Conservation (phyloP, 176 grass and related monocot species). For the Elymus sibiricus region DNA sequence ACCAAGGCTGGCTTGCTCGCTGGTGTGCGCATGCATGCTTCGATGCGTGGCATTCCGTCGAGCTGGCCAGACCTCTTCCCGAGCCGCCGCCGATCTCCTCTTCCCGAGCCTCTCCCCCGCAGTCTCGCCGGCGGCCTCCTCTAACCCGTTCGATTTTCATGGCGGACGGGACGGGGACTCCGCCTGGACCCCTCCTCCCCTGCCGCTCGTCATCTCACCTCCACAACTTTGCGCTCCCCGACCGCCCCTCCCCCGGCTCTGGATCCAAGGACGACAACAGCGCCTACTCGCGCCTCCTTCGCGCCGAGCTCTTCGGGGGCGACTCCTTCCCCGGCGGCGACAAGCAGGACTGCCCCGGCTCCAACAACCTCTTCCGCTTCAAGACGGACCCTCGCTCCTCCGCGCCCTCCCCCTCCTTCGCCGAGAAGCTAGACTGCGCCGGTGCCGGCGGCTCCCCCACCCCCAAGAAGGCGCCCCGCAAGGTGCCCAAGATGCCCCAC, state of each 20-base stretch:
- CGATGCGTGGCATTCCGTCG: too few relatives aligned
- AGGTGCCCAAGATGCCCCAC: constrained; percentile 96
- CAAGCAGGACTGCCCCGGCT: constrained; percentile 52
- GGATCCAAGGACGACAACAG: constrained; percentile 31
- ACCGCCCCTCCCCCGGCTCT: constrained; percentile 28
- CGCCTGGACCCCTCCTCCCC: too few relatives aligned
- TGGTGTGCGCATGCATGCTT: too few relatives aligned
- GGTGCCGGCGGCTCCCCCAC: constrained; percentile 25
- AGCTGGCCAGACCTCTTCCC: too few relatives aligned
- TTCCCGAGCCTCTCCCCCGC: too few relatives aligned
- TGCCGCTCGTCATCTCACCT: constrained; percentile 92
- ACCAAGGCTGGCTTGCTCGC: too few relatives aligned
- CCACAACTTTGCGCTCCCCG: constrained; percentile 74
- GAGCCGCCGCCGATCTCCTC: too few relatives aligned
- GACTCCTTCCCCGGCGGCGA: constrained; percentile 27
- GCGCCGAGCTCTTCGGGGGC: constrained; percentile 76
- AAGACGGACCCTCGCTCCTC: constrained; percentile 66
- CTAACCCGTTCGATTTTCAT: too few relatives aligned
- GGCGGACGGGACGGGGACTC: too few relatives aligned
- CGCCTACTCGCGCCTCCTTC: constrained; percentile 69
- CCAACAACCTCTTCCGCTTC: constrained; percentile 86
- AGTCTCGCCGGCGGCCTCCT: too few relatives aligned
- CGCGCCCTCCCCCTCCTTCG: constrained; percentile 59
- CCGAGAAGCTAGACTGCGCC: constrained; percentile 8
- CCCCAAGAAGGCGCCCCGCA: constrained; percentile 58